A percentile compares a stretch with the other conserved stretches of the same genome.
phyloP scores from a whole-genome alignment of 148 eudicot genomes.

The Arctostaphylos glauca region DNA sequence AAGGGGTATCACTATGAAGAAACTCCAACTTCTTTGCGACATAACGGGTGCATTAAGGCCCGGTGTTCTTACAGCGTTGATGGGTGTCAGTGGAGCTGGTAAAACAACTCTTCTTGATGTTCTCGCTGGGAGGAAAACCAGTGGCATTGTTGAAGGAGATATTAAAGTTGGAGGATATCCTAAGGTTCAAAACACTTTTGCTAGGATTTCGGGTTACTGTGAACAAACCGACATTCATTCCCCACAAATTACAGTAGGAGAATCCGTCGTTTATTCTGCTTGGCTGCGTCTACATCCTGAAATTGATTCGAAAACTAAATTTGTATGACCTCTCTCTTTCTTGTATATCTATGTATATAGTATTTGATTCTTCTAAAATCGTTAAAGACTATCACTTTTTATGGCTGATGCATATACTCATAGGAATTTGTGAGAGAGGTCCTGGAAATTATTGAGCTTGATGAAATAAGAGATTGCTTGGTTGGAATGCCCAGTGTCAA shows the following conservation, averaged over 20 bases:
- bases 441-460: conserved; percentile 67
- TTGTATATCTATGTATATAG: background rate
- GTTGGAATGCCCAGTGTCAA: conserved; percentile 63
- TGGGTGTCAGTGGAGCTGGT: conserved; percentile 96
- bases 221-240: conserved; percentile 88
- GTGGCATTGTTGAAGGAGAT: conserved; percentile 70
- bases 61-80: conserved; percentile 73
- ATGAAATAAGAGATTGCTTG: conserved; percentile 54
- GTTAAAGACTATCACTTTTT: background rate
- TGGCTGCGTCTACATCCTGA: conserved; percentile 73
- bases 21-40: conserved; percentile 55
- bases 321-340: conserved; percentile 33
- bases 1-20: conserved; percentile 53
- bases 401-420: background rate
- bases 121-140: conserved; percentile 79
- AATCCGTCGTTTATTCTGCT: conserved; percentile 75
- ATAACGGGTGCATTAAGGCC: conserved; percentile 72
- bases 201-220: conserved; percentile 79
- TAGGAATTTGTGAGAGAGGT: conserved; percentile 79
- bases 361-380: conserved; percentile 3
- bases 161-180: conserved; percentile 67
- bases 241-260: conserved; percentile 70
- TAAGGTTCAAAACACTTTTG: conserved; percentile 72
- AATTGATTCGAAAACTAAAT: conserved; percentile 56
- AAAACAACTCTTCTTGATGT: conserved; percentile 91